Percentiles rank a stretch among this genome's conserved stretches.
These are phyloP conservation scores for Bonia amplexicaulis DNA, from an alignment of 176 grass and related monocot species.

Conservation along the genomic window DNA sequence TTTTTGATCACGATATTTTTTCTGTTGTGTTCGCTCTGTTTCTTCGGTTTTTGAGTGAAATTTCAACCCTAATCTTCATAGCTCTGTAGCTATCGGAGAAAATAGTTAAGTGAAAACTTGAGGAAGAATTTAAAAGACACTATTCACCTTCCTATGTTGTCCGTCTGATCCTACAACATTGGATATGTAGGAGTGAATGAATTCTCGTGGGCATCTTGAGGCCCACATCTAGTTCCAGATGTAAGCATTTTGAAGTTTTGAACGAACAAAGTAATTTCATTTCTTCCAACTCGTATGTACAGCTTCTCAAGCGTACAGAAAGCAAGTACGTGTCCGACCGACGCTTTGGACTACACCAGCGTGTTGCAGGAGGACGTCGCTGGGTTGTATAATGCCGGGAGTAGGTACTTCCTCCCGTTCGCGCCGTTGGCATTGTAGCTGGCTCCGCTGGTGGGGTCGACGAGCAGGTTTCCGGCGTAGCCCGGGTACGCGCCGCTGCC, in stretches of 20 bases:
- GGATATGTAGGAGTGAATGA: too few relatives aligned
- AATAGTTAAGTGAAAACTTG: too few relatives aligned
- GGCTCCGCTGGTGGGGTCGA: conserved; percentile 39
- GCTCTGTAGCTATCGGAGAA: too few relatives aligned
- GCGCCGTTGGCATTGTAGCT: conserved; percentile 57
- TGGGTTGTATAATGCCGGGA: conserved; percentile 53
- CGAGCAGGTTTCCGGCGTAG: conserved; percentile 44
- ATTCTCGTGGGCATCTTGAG: neutral
- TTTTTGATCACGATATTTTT: too few relatives aligned
- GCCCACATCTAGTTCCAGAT: neutral
- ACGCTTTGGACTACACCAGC: conserved; percentile 26
- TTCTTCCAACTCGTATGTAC: conserved; percentile 32
- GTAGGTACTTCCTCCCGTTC: conserved; percentile 52
- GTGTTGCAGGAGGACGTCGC: conserved; percentile 45
- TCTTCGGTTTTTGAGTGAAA: too few relatives aligned
- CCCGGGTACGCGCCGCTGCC: too few relatives aligned
- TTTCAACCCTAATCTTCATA: too few relatives aligned
- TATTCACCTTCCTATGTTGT: too few relatives aligned
- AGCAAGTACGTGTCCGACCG: neutral
- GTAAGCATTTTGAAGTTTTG: neutral
- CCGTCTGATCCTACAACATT: too few relatives aligned
- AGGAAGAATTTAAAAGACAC: too few relatives aligned
- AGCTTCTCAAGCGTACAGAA: conserved; percentile 30
- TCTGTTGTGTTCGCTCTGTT: too few relatives aligned
- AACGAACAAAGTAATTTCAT: conserved; percentile 32